phyloP scores from a whole-genome alignment of 805 yeast genomes.

The Schizosaccharomyces lindneri region DNA sequence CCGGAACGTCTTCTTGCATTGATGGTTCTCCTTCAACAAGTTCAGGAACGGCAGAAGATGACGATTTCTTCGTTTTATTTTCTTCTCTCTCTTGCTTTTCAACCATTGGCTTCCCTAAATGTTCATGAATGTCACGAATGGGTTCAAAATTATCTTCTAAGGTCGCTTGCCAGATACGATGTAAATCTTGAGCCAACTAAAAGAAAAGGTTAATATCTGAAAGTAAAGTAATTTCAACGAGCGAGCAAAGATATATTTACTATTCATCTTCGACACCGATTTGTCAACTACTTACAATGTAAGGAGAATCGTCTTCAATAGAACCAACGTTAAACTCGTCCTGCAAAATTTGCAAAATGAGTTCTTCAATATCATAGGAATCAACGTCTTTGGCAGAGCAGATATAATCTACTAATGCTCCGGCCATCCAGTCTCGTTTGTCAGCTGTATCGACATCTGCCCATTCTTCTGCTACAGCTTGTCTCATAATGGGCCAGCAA shows the following conservation, averaged over 20 bases:
- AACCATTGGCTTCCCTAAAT: background rate
- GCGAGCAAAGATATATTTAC: no score
- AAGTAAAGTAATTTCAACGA: no score
- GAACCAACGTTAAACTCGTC: conserved; percentile 70
- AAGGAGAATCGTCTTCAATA: conserved; percentile 73
- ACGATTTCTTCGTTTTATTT: conserved; percentile 10
- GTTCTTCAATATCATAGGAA: conserved; percentile 55
- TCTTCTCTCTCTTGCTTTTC: conserved; percentile 17
- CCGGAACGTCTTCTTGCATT: background rate
- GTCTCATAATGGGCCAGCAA: conserved; percentile 65
- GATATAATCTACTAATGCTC: conserved; percentile 57
- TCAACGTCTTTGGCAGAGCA: conserved; percentile 32
- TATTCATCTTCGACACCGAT: no score
- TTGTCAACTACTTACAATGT: conserved; percentile 29
- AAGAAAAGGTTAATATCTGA: conserved; percentile 18
- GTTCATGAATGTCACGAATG: conserved; percentile 14
- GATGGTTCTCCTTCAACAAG: conserved; percentile 12
- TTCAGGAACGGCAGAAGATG: background rate
- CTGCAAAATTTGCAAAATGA: conserved; percentile 66
- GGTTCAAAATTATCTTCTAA: conserved; percentile 29
- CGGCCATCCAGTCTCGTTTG: conserved; percentile 87
- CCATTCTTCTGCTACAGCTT: conserved; percentile 83
- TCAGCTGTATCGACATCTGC: conserved; percentile 84
- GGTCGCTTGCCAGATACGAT: conserved; percentile 22
- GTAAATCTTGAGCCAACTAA: conserved; percentile 27